These are phyloP conservation scores for Ballota nigra DNA, from an alignment of 257 asterid species.

Conservation along the genomic window DNA sequence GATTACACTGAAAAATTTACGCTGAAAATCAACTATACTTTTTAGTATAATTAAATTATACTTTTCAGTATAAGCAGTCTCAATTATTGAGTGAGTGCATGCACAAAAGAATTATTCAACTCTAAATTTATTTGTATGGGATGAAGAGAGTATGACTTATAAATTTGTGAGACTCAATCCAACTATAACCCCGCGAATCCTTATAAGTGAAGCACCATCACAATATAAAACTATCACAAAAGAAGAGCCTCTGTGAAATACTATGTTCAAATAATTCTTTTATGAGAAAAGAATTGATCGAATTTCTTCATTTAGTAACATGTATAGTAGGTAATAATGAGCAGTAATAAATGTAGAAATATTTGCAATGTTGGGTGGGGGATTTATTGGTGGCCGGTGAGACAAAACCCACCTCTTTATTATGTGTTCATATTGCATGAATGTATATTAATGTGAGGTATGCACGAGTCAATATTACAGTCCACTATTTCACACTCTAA, in stretches of 20 bases:
- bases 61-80: too few relatives aligned
- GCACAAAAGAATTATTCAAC: too few relatives aligned
- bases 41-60: too few relatives aligned
- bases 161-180: too few relatives aligned
- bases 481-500: constrained; percentile 15
- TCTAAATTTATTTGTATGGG: too few relatives aligned
- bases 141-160: too few relatives aligned
- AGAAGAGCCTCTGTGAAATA: not conserved
- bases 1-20: too few relatives aligned
- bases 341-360: constrained; percentile 19
- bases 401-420: not conserved
- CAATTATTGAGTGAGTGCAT: too few relatives aligned
- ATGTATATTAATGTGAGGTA: not conserved
- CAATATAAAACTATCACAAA: too few relatives aligned
- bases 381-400: constrained; percentile 34
- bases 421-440: constrained; percentile 12
- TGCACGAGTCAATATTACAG: constrained; percentile 7
- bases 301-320: not conserved
- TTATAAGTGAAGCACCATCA: too few relatives aligned
- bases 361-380: constrained; percentile 25
- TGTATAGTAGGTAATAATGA: constrained; percentile 11
- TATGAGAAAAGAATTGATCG: constrained; percentile 4
- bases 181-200: too few relatives aligned
- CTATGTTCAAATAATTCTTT: not conserved
- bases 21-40: too few relatives aligned